Percentiles rank a stretch among this genome's conserved stretches.
Conservation (phyloP, 169 alveolate genomes). For the Cryptosporidium bovis region DNA sequence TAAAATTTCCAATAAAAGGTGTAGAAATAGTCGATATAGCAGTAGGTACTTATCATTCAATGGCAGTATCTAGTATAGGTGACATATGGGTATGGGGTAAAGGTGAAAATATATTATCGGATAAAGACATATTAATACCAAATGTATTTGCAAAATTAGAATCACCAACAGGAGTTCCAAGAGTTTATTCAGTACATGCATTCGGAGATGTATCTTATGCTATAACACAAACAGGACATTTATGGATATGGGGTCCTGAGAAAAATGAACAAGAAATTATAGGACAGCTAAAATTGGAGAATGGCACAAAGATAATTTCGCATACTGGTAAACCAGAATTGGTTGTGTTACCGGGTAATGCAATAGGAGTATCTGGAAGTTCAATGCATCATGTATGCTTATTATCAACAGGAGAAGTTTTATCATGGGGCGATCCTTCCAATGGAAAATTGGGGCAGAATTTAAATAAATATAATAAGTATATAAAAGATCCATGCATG, state of each 20-base stretch:
- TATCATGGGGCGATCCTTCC: constrained; percentile 44
- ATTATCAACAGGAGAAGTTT: constrained; percentile 34
- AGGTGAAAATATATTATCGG: constrained; percentile 35
- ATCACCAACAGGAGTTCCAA: constrained; percentile 74
- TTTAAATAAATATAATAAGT: not conserved
- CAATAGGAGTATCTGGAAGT: constrained; percentile 40
- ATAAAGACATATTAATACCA: constrained; percentile 46
- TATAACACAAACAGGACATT: constrained; percentile 27
- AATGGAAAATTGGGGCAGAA: constrained; percentile 27
- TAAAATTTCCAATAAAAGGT: constrained; percentile 72
- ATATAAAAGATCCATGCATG: constrained; percentile 10
- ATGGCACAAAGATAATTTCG: not conserved
- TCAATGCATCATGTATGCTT: constrained; percentile 32
- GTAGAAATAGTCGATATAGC: constrained; percentile 73
- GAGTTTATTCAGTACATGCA: constrained; percentile 33
- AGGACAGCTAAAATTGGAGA: not conserved
- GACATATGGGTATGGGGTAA: constrained; percentile 80
- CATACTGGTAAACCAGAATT: constrained; percentile 48
- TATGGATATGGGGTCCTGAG: constrained; percentile 65
- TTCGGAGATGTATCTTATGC: constrained; percentile 57
- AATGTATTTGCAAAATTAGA: constrained; percentile 74
- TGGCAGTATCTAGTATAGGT: constrained; percentile 77
- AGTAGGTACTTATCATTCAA: constrained; percentile 76
- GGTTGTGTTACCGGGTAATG: constrained; percentile 34
- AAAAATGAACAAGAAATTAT: not conserved